Conservation (phyloP, 116 monocot genomes). For the Zostera marina region DNA sequence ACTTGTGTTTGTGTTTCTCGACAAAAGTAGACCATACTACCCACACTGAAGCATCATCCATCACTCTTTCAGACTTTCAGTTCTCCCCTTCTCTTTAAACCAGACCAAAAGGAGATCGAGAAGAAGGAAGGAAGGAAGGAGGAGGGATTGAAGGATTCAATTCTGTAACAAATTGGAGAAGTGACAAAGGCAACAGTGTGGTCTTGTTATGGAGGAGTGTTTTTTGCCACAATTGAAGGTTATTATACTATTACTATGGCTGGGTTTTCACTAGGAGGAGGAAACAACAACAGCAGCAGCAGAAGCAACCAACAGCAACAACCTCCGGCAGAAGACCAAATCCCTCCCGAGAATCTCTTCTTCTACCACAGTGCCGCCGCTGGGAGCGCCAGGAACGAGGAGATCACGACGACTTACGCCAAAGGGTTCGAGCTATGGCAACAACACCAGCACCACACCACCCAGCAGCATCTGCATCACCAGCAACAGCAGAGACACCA, state of each 20-base stretch:
- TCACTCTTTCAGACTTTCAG: too few relatives aligned
- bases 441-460: not conserved
- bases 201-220: constrained; percentile 7
- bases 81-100: too few relatives aligned
- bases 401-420: constrained; percentile 15
- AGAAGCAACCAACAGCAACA: too few relatives aligned
- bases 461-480: constrained; percentile 8
- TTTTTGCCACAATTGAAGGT: not conserved
- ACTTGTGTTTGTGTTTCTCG: constrained; percentile 4
- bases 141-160: not conserved
- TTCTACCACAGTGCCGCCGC: constrained; percentile 7
- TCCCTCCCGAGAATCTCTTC: constrained; percentile 19
- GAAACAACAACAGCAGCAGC: constrained; percentile 3
- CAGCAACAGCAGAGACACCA: constrained; percentile 4
- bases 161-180: not conserved
- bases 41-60: not conserved
- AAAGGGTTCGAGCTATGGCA: constrained; percentile 39
- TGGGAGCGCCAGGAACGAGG: not conserved
- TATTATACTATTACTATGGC: constrained; percentile 11
- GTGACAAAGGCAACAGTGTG: not conserved
- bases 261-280: constrained; percentile 27
- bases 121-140: not conserved
- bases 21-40: constrained; percentile 1
- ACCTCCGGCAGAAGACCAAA: constrained; percentile 3
- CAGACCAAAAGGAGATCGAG: too few relatives aligned